Percentiles rank a stretch among this genome's conserved stretches.
These are phyloP conservation scores for Annulohypoxylon nitens DNA, from an alignment of 495 filamentous ascomycete species.

Conservation along the genomic window DNA sequence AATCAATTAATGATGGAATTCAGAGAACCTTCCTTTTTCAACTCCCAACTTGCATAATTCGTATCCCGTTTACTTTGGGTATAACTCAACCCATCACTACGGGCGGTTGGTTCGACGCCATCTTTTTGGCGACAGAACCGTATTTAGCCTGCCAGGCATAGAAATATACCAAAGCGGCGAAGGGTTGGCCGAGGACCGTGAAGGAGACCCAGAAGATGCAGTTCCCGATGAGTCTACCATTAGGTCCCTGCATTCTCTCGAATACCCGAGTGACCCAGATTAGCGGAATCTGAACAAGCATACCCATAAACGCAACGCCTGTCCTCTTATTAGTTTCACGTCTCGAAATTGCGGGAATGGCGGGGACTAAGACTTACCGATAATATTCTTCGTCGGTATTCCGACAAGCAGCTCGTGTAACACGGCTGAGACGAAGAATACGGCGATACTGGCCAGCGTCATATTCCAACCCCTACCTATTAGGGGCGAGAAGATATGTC, in stretches of 20 bases:
- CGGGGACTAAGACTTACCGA: slow-evolving; percentile 71
- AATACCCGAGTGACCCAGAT: slow-evolving; percentile 83
- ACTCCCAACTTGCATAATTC: slow-evolving; percentile 10
- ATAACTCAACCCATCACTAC: slow-evolving; percentile 13
- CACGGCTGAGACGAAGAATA: slow-evolving; percentile 87
- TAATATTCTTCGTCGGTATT: slow-evolving; percentile 94
- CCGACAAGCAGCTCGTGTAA: slow-evolving; percentile 95
- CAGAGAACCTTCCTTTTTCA: slow-evolving; percentile 1
- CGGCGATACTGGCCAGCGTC: slow-evolving; percentile 74
- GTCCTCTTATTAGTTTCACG: slow-evolving; percentile 9
- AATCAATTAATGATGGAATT: background rate
- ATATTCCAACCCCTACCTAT: slow-evolving; percentile 83
- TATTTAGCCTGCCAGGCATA: slow-evolving; percentile 99
- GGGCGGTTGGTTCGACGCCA: slow-evolving; percentile 37
- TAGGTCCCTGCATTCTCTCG: slow-evolving; percentile 79
- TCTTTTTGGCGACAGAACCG: slow-evolving; percentile 70
- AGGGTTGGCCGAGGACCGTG: slow-evolving; percentile 91
- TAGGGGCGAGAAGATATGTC: slow-evolving; percentile 90
- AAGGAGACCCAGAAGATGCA: slow-evolving; percentile 96
- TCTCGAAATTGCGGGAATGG: background rate
- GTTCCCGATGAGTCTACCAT: slow-evolving; percentile 85
- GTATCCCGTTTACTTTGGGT: background rate
- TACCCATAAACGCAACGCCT: slow-evolving; percentile 93
- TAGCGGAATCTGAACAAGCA: slow-evolving; percentile 92
- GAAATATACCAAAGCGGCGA: slow-evolving; percentile 91